These are phyloP conservation scores for Pythium plurisporium DNA, from an alignment of 352 stramenopile genomes.

Conservation along the genomic window DNA sequence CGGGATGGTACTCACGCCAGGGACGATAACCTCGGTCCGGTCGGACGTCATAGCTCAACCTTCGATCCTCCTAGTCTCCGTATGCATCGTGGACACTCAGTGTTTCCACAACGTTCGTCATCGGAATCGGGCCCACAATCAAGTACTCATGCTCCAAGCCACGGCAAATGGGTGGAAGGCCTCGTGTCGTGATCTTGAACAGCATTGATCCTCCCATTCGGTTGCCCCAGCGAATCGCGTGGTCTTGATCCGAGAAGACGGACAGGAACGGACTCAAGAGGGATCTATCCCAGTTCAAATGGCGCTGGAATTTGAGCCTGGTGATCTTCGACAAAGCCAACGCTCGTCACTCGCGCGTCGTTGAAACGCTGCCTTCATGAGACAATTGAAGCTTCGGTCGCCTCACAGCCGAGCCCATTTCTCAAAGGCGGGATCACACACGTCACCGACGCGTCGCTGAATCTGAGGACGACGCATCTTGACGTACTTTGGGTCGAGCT, in stretches of 20 bases:
- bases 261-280: background rate
- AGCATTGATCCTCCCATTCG: background rate
- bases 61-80: too few species aligned
- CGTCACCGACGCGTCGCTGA: slow-evolving; percentile 2
- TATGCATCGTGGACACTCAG: background rate
- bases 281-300: background rate
- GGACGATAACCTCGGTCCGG: background rate
- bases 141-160: background rate
- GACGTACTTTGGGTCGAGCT: slow-evolving; percentile 4
- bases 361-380: too few species aligned
- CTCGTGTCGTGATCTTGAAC: background rate
- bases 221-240: background rate
- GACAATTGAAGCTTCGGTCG: too few species aligned
- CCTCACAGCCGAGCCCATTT: slow-evolving; percentile 21
- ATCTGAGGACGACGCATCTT: slow-evolving; percentile 18
- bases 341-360: too few species aligned
- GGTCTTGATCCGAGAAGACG: background rate
- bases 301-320: background rate
- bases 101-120: background rate
- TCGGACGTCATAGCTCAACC: too few species aligned
- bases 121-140: background rate
- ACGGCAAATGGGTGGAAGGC: background rate
- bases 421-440: slow-evolving; percentile 20
- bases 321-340: too few species aligned
- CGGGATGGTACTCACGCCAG: background rate